Conservation (phyloP, 306 rosid species). For the Notholithocarpus densiflorus region DNA sequence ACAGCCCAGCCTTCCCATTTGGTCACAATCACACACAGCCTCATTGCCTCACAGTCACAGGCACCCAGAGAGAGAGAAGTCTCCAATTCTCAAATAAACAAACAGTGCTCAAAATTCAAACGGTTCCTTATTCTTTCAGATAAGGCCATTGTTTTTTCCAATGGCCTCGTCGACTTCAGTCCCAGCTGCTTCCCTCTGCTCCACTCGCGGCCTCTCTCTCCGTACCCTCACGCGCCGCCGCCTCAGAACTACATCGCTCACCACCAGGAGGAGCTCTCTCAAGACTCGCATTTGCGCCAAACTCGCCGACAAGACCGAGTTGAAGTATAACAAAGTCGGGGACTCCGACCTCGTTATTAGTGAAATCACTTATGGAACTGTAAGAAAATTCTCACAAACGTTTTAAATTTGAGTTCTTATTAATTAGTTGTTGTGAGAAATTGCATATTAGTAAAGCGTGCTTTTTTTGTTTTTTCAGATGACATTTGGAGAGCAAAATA, state of each 20-base stretch:
- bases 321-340: slow-evolving; percentile 68
- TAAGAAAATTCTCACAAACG: slow-evolving; percentile 16
- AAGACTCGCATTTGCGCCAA: slow-evolving; percentile 30
- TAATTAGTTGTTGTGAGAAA: too few species aligned
- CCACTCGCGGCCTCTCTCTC: background rate
- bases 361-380: slow-evolving; percentile 85
- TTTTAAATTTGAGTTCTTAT: background rate
- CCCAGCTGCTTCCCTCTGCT: slow-evolving; percentile 18
- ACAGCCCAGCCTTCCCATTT: too few species aligned
- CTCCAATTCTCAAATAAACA: too few species aligned
- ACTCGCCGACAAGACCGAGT: slow-evolving; percentile 22
- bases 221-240: background rate
- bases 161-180: slow-evolving; percentile 33
- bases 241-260: background rate
- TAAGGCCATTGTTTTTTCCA: slow-evolving; percentile 14
- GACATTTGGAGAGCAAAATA: slow-evolving; percentile 87
- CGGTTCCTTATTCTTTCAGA: slow-evolving; percentile 5
- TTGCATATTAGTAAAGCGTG: background rate
- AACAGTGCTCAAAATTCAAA: background rate
- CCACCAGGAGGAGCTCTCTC: slow-evolving; percentile 7
- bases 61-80: too few species aligned
- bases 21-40: too few species aligned
- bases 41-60: too few species aligned
- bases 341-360: slow-evolving; percentile 83
- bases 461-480: slow-evolving; percentile 33